Evolutionary conservation across 176 grass and related monocot species (phyloP).

Genomic region (Tillandsia fasciculata): DNA sequence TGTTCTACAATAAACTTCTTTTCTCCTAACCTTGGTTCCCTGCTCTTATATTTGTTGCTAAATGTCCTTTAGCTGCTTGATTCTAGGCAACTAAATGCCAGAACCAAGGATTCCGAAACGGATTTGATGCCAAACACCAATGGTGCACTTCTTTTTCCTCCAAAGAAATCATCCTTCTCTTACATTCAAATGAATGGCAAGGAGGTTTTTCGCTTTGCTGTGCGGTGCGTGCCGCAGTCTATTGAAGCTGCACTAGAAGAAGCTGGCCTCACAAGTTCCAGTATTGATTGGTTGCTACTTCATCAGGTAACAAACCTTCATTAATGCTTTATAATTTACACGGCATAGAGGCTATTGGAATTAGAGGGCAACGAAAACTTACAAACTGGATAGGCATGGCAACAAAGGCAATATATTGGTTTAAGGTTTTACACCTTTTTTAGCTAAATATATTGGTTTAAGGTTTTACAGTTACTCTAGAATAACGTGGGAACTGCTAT

Average conservation of each 20-base stretch:
- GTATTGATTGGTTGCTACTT: conserved; percentile 80
- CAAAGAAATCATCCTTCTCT: conserved; percentile 63
- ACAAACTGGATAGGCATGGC: too few relatives aligned
- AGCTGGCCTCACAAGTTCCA: conserved; percentile 51
- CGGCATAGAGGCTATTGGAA: too few relatives aligned
- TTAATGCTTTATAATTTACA: not conserved
- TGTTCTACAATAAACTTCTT: not conserved
- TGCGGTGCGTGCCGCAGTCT: conserved; percentile 66
- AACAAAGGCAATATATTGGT: too few relatives aligned
- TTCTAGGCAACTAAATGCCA: conserved; percentile 56
- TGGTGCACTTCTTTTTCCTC: conserved; percentile 51
- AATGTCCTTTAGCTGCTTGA: conserved; percentile 1
- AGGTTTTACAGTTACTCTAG: too few relatives aligned
- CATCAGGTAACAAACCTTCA: conserved; percentile 68
- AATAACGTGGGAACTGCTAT: too few relatives aligned
- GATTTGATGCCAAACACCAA: conserved; percentile 46
- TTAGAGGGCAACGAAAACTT: too few relatives aligned
- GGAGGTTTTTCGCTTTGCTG: conserved; percentile 93
- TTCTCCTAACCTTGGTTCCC: conserved; percentile 6
- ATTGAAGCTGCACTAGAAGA: conserved; percentile 71
- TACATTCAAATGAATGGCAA: conserved; percentile 93
- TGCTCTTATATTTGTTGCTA: not conserved
- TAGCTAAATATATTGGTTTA: too few relatives aligned
- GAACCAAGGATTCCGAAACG: conserved; percentile 11
- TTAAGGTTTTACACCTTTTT: too few relatives aligned